Evolutionary conservation across 257 asterid species (phyloP).

Genomic region (Leptodermis oblonga): DNA sequence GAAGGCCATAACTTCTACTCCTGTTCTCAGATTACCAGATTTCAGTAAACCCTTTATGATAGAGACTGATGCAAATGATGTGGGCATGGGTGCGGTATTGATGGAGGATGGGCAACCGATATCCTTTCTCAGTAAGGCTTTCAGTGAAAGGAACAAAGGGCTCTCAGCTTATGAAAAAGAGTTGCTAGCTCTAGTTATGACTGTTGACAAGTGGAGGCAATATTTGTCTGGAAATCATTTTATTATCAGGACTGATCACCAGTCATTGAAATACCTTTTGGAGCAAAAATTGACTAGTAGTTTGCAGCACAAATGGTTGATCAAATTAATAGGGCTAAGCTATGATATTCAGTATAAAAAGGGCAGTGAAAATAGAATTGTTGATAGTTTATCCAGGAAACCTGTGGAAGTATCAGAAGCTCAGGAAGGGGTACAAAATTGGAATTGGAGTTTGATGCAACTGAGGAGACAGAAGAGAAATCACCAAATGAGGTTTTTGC

Average conservation of each 20-base stretch:
- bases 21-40: background rate
- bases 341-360: background rate
- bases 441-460: no score
- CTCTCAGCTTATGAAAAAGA: background rate
- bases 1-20: background rate
- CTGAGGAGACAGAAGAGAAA: background rate
- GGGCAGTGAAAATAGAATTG: background rate
- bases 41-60: background rate
- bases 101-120: background rate
- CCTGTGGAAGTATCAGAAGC: background rate
- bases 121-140: background rate
- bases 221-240: background rate
- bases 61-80: background rate
- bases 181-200: background rate
- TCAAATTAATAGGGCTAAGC: background rate
- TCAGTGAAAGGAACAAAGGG: background rate
- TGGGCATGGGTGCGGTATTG: background rate
- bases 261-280: background rate
- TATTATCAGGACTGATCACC: background rate
- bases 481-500: no score
- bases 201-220: background rate
- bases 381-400: background rate
- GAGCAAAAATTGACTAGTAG: background rate
- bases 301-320: background rate
- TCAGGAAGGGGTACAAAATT: background rate